Percentiles rank a stretch among this genome's conserved stretches.
Evolutionary conservation across 192 early-diverging fungal species (phyloP).

Genomic region (Umbelopsis sp.): DNA sequence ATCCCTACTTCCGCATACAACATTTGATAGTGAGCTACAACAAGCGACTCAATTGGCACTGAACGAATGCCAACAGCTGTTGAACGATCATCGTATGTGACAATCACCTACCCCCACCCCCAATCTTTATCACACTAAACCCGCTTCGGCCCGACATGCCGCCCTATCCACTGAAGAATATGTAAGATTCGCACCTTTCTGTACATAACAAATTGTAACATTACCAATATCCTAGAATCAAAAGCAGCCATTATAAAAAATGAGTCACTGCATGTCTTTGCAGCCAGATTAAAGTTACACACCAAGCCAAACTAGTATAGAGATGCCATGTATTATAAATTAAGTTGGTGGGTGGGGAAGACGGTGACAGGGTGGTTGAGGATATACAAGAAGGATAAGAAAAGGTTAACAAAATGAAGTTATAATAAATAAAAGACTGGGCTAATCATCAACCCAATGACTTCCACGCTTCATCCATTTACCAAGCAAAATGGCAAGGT

Average conservation of each 20-base stretch:
- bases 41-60: neutral
- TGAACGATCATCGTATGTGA: conserved; percentile 14
- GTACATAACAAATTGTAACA: conserved; percentile 10
- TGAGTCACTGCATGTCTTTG: too few relatives aligned
- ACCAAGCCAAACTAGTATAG: neutral
- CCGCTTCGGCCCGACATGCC: conserved; percentile 11
- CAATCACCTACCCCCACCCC: conserved; percentile 2
- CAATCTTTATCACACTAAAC: neutral
- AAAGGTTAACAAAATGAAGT: neutral
- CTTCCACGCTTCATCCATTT: conserved; percentile 44
- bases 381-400: too few relatives aligned
- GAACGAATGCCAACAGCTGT: neutral
- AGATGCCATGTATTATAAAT: neutral
- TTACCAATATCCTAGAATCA: neutral
- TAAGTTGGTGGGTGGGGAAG: neutral
- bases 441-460: conserved; percentile 41
- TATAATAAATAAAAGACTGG: neutral
- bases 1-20: neutral
- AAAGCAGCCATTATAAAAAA: too few relatives aligned
- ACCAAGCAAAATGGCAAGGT: conserved; percentile 36
- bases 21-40: neutral
- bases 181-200: neutral
- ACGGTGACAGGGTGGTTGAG: too few relatives aligned
- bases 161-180: too few relatives aligned
- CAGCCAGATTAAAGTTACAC: too few relatives aligned